These are phyloP conservation scores for Fusarium sp. DNA, from an alignment of 2,329 filamentous ascomycete genomes.

Conservation along the genomic window DNA sequence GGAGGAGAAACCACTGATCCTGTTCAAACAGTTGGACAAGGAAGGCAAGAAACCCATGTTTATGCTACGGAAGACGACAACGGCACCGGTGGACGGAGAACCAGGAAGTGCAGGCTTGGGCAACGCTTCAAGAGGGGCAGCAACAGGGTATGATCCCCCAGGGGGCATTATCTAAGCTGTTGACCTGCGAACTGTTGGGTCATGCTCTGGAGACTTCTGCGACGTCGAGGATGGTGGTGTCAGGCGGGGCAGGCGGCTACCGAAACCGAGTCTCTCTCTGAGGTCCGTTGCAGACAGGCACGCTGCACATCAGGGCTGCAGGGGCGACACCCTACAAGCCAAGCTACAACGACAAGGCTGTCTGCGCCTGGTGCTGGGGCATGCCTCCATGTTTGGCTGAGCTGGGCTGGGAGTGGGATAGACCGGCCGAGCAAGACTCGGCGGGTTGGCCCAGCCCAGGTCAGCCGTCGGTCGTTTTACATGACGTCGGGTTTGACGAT, in stretches of 20 bases:
- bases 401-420: slow-evolving; percentile 9
- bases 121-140: slow-evolving; percentile 54
- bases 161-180: slow-evolving; percentile 63
- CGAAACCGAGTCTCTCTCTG: slow-evolving; percentile 31
- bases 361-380: slow-evolving; percentile 24
- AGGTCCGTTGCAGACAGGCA: slow-evolving; percentile 24
- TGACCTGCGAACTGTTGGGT: slow-evolving; percentile 7
- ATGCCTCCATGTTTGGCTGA: slow-evolving; percentile 27
- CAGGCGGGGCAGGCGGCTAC: slow-evolving; percentile 29
- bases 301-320: slow-evolving; percentile 30
- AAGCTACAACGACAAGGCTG: slow-evolving; percentile 26
- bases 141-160: slow-evolving; percentile 63
- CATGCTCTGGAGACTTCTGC: slow-evolving; percentile 8
- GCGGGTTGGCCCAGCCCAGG: neutral
- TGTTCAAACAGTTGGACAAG: slow-evolving; percentile 97
- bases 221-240: slow-evolving; percentile 2
- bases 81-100: slow-evolving; percentile 60
- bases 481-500: slow-evolving; percentile 37
- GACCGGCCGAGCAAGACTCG: slow-evolving; percentile 10
- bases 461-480: slow-evolving; percentile 8
- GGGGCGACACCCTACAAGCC: slow-evolving; percentile 8
- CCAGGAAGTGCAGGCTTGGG: slow-evolving; percentile 63
- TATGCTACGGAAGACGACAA: slow-evolving; percentile 80
- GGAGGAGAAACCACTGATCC: slow-evolving; percentile 90
- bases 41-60: slow-evolving; percentile 99